Evolutionary conservation across 2,329 filamentous ascomycete genomes (phyloP), one percentile per base, ranked within the genome.

Genomic region (Aspergillus persii): DNA sequence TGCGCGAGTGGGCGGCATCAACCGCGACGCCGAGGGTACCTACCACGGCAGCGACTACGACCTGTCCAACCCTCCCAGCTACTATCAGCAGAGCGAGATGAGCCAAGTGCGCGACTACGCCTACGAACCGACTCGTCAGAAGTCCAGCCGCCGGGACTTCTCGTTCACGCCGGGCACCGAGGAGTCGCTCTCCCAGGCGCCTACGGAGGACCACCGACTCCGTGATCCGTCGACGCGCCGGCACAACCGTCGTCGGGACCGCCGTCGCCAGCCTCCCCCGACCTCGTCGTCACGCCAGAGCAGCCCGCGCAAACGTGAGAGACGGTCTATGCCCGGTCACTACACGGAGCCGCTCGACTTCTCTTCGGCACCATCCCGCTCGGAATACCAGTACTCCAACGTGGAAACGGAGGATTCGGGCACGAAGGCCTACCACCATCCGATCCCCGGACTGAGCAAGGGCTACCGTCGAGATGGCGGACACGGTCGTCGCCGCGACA

Each of bases 1-100:
- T 2, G 94, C 94, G 0, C 85, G 90, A 54, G 92, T 98, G 2
- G 94, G 94, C 39, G 94, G 94, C 23, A 80, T 98, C 74, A 98
- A 98, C 77, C 88, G 89, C 68, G 83, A 89, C 66, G 83, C 88
- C 48, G 94, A 97, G 66, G 90, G 88, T 61, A 90, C 87, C 60
- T 96, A 91, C 83, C 90, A 96, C 71, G 91, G 90, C 74, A 89
- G 88, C 52, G 86, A 88, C 65, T 84, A 84, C 70, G 87, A 86
- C 36, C 84, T 81, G n/a, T 85, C 86, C 41, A 84, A 66, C 81
- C 86, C 53, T 83, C 86, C 61, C 84, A 90, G 63, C 77, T 57
- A 80, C 58, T 78, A 77, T 60, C 70, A 77, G 66, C 70, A 79
- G 65, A 76, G 72, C 50, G 74, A 77, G 47, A 69, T 85, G 83